Evolutionary conservation across 306 rosid genomes (phyloP), one percentile per base, ranked within the genome.

Genomic region (Nissolia schottii): DNA sequence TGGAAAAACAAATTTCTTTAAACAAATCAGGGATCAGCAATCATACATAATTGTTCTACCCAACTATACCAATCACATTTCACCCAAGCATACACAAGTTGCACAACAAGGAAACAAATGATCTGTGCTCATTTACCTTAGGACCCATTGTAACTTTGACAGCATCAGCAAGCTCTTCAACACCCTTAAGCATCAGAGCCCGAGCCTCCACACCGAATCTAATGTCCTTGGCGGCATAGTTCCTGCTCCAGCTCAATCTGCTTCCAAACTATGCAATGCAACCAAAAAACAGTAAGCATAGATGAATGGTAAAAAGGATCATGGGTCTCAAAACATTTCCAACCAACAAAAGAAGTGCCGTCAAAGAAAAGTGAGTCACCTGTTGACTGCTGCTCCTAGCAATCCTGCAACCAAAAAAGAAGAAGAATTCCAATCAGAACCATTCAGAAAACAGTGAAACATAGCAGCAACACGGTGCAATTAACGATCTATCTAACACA

Each of bases 71-170:
- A 43, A 14, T 5, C 13, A 56, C 41, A 62, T 2, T 13, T 38
- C 15, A 9, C 59, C 22, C 8, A 19, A 40, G 11, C 24, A 59
- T 70, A 56, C 34, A 57, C n/a, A 23, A 23, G 32, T 54, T 24
- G 25, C 8, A 16, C 50, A 34, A 68, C 27, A 54, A 14, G 50
- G 1, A 55, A 40, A 14, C 0, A 22, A 7, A 45, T 20, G 1
- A 68, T 56, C 20, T 8, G n/a, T n/a, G 43, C 9, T 57, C 19
- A 37, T 11, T 38, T 40, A 94, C 99, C 96, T 94, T 94, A 25
- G 97, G 99, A 29, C 99, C 99, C 99, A 94, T 94, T 46, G 99
- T 94, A 35, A 94, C 97, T 86, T 80, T 89, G 28, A 94, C 99
- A 4, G 99, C 97, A 55, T 94, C 96, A 0, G 99, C 97, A 45